Conservation (phyloP, 1,284 basidiomycete genomes). For the Waitea zeae region DNA sequence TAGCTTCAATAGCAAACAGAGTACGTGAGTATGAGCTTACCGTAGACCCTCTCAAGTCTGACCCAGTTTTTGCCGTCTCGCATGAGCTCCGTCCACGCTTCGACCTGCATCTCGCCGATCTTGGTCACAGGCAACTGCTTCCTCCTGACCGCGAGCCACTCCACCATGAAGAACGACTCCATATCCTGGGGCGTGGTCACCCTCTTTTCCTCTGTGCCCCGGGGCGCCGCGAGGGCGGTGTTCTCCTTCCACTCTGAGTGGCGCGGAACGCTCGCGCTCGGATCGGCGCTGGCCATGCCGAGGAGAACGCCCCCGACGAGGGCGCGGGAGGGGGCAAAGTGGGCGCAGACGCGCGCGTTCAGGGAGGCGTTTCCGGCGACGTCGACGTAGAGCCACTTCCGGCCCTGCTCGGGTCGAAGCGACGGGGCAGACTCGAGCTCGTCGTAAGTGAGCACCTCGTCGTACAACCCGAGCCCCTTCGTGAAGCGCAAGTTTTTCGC, state of each 20-base stretch:
- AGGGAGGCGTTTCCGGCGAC: conserved; percentile 34
- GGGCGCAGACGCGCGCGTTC: conserved; percentile 22
- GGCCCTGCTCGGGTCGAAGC: conserved; percentile 10
- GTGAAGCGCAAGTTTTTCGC: conserved; percentile 35
- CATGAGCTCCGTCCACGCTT: conserved; percentile 39
- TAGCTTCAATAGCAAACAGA: too few species aligned
- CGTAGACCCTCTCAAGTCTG: conserved; percentile 24
- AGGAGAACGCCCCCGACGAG: conserved; percentile 28
- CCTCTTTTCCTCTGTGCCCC: conserved; percentile 7
- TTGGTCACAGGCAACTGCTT: conserved; percentile 23
- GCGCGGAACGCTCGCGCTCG: conserved; percentile 14
- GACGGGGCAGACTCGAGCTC: conserved; percentile 15
- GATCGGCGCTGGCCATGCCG: conserved; percentile 35
- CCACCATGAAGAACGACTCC: conserved; percentile 46
- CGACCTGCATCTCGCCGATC: conserved; percentile 28
- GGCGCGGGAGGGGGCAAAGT: conserved; percentile 18
- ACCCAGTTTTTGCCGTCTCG: conserved; percentile 35
- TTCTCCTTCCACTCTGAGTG: conserved; percentile 20
- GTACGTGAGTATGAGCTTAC: too few species aligned
- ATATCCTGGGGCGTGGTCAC: conserved; percentile 13
- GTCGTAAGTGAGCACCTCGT: conserved; percentile 34
- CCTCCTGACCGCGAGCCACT: conserved; percentile 39
- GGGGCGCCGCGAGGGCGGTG: conserved; percentile 10
- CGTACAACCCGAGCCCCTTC: conserved; percentile 28
- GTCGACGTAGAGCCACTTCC: conserved; percentile 39